Percentiles rank a stretch among this genome's conserved stretches.
phyloP scores from a whole-genome alignment of 257 asterid species.

The Solanum virginianum region DNA sequence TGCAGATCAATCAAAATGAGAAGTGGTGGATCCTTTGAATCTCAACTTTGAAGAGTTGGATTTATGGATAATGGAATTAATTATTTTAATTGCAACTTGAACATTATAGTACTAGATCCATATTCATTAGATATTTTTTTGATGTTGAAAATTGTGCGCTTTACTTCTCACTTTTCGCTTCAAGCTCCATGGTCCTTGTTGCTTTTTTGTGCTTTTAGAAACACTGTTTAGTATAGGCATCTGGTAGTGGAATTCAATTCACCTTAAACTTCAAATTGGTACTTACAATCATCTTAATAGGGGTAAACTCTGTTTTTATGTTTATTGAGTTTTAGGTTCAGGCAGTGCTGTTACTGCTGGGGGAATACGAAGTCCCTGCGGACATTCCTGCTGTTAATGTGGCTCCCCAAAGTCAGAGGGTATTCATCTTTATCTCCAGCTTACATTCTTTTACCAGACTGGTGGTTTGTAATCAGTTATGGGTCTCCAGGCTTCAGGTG shows the following conservation, averaged over 20 bases:
- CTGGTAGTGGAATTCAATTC: background rate
- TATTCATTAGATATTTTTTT: background rate
- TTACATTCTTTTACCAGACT: background rate
- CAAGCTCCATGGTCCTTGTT: background rate
- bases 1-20: background rate
- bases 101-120: background rate
- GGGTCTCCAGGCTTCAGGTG: slow-evolving; percentile 42
- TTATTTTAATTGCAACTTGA: background rate
- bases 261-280: background rate
- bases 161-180: background rate
- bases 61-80: background rate
- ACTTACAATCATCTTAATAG: background rate
- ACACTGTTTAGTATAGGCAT: background rate
- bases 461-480: background rate
- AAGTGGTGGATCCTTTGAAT: background rate
- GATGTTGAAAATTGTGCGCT: background rate
- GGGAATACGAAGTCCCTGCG: slow-evolving; percentile 78
- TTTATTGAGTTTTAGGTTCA: slow-evolving; percentile 47
- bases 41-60: background rate
- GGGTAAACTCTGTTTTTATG: background rate
- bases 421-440: slow-evolving; percentile 7
- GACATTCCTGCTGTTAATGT: slow-evolving; percentile 60
- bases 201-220: background rate
- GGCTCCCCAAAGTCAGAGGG: slow-evolving; percentile 66
- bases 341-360: slow-evolving; percentile 80